A percentile compares a stretch with the other conserved stretches of the same genome.
Evolutionary conservation across 1,139 yeast genomes (phyloP).

Genomic region (Saccharomyces pastorianus): DNA sequence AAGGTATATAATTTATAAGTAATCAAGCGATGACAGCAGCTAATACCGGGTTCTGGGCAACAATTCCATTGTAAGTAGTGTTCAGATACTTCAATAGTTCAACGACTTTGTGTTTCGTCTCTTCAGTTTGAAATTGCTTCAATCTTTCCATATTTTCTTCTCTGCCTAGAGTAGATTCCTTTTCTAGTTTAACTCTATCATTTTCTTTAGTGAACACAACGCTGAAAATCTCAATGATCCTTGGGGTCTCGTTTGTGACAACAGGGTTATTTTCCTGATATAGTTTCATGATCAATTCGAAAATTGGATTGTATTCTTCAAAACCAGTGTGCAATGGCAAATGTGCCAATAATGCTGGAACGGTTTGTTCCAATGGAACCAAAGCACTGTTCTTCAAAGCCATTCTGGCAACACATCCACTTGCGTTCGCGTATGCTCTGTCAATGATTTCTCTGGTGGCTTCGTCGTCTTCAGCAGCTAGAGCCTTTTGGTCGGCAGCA

Average conservation of each 20-base stretch:
- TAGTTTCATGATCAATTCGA: conserved; percentile 64
- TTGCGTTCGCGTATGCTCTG: conserved; percentile 86
- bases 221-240: conserved; percentile 59
- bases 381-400: conserved; percentile 61
- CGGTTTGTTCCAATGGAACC: conserved; percentile 72
- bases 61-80: conserved; percentile 52
- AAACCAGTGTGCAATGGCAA: conserved; percentile 83
- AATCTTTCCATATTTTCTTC: conserved; percentile 70
- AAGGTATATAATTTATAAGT: not conserved
- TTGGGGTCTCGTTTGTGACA: conserved; percentile 52
- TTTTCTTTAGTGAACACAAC: conserved; percentile 65
- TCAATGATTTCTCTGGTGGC: conserved; percentile 74
- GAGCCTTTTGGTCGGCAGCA: conserved; percentile 63
- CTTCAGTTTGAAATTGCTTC: conserved; percentile 70
- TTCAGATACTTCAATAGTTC: conserved; percentile 70
- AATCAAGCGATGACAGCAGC: conserved; percentile 39
- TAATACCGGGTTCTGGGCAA: conserved; percentile 48
- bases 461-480: conserved; percentile 57
- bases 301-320: conserved; percentile 90
- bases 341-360: conserved; percentile 68
- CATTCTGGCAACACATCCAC: conserved; percentile 96
- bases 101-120: conserved; percentile 54
- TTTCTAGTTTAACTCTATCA: conserved; percentile 59
- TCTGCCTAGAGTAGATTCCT: conserved; percentile 72
- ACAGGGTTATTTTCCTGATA: conserved; percentile 56